Percentiles rank a stretch among this genome's conserved stretches.
phyloP scores from a whole-genome alignment of 768 basidiomycete species.

The Leccinum longicurvipes region DNA sequence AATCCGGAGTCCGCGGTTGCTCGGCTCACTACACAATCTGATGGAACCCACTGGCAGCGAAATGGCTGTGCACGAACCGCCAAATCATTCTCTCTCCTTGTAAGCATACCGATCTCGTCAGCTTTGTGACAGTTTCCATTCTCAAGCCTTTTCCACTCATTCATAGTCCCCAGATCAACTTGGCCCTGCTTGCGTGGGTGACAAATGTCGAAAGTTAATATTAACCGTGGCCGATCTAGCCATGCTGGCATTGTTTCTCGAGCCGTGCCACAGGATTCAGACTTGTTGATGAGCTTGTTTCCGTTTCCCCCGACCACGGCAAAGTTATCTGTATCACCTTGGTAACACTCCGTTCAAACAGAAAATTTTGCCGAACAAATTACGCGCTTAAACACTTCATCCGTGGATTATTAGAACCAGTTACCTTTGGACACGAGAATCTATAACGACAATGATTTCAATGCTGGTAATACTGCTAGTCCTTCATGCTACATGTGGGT shows the following conservation, averaged over 20 bases:
- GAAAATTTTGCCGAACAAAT: neutral
- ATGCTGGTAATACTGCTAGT: neutral
- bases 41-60: neutral
- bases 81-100: neutral
- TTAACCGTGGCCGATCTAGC: constrained; percentile 1
- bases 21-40: neutral
- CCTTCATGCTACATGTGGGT: neutral
- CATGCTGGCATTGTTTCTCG: constrained; percentile 1
- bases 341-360: neutral
- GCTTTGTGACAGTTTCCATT: neutral
- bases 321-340: neutral
- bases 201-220: constrained; percentile 11
- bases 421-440: neutral
- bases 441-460: neutral
- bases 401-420: neutral
- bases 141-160: neutral
- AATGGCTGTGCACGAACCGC: neutral
- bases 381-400: neutral
- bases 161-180: neutral
- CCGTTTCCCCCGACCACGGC: neutral
- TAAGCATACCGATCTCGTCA: neutral
- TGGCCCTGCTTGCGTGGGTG: constrained; percentile 1
- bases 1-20: neutral
- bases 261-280: neutral
- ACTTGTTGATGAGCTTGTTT: neutral